Conservation (phyloP, 169 alveolate species). For the Cryptosporidium sp. region DNA sequence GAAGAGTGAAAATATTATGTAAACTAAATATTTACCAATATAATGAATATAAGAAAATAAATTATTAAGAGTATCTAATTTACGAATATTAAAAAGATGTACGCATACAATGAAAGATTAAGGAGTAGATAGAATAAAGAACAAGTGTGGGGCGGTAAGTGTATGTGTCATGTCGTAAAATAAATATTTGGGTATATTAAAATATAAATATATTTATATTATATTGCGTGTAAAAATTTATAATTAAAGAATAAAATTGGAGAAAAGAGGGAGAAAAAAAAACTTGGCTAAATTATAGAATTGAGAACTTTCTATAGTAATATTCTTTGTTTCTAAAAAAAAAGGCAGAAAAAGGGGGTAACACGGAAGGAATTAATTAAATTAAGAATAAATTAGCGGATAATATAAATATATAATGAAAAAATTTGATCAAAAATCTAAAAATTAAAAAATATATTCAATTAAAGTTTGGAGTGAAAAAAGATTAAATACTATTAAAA, state of each 20-base stretch:
- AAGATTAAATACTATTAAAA: no score
- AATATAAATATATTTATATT: not conserved
- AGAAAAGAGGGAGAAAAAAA: not conserved
- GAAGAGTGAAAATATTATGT: no score
- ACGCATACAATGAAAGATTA: not conserved
- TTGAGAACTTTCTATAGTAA: no score
- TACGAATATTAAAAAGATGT: not conserved
- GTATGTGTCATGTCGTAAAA: slow-evolving; percentile 6
- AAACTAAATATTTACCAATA: not conserved
- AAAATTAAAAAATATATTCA: no score
- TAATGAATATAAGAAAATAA: no score
- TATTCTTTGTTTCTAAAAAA: no score
- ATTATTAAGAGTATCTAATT: not conserved
- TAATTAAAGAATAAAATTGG: no score
- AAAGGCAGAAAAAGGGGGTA: not conserved
- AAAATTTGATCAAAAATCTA: not conserved
- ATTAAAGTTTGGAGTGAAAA: no score
- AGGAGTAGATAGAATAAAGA: not conserved
- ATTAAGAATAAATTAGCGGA: not conserved
- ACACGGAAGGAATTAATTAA: not conserved
- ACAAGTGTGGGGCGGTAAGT: slow-evolving; percentile 4
- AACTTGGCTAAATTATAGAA: no score
- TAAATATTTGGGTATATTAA: not conserved
- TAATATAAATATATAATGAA: not conserved
- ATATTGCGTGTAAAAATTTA: not conserved